Base-by-base conservation (phyloP, 306 rosid species). In the Carpinus viminea region DNA sequence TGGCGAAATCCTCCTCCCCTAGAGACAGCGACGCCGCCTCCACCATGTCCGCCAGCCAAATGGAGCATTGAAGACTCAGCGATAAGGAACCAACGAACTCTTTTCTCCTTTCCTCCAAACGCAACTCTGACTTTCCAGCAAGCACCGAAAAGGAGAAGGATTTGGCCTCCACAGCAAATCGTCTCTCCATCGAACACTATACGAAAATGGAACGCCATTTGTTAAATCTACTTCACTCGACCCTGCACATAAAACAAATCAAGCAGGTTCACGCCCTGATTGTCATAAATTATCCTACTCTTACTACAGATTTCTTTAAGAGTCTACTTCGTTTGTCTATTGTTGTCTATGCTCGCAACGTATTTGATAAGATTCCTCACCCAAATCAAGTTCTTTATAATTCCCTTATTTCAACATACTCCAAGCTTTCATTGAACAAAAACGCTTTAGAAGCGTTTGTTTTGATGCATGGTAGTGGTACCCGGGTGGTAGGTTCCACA, bases 391-490 rank as follows among this genome's bases (percentile, higher is more conserved):
- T 61, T 13, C 68, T 61, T 28, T 61, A 61, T 61, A 13, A 15
- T 61, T 61, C 43, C 43, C 41, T 61, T 13, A 61, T 61, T 61
- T 28, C 43, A 4, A 28, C 20, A 1, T 61, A 61, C 8, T 61
- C 45, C 18, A 61, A 28, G 43, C 68, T 61, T 61, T 61, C 68
- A 26, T 13, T 61, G 68, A 4, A 61, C 18, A 61, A 61, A 31
- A 34, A 61, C 2, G 68, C 68, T 31, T 61, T 61, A 12, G 68
- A 61, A 5, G 45, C 45, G n/a, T 62, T 62, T 31, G 69, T 62
- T 62, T 62, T 62, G 69, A 62, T 62, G 69, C 69, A 62, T 62
- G 45, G 18, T 62, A 62, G 46, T 31, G 69, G 69, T 28, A 15
- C 43, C 69, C 18, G 21, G 12, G 12, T 62, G 10, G 45, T 31